phyloP scores from a whole-genome alignment of 352 stramenopile species.

The Globisporangium megalacanthum region DNA sequence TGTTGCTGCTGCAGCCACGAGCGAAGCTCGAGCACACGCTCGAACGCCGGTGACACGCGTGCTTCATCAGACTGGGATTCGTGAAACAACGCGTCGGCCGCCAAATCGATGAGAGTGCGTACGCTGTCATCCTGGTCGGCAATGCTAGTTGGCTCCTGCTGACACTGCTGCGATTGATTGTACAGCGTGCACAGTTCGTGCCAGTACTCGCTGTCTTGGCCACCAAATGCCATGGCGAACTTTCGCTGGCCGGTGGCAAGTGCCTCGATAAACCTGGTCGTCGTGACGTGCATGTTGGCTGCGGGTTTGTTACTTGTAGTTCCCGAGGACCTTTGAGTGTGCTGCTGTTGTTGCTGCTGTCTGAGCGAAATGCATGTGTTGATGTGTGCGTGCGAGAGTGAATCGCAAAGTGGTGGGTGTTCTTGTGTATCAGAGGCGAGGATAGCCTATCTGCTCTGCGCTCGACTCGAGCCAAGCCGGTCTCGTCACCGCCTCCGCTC shows the following conservation, averaged over 20 bases:
- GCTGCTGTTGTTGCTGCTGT: no score
- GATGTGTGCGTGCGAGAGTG: no score
- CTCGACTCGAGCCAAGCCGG: no score
- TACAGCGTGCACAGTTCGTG: conserved; percentile 51
- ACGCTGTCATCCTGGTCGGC: conserved; percentile 7
- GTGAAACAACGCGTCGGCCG: conserved; percentile 35
- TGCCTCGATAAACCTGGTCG: conserved; percentile 2
- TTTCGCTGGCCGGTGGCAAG: conserved; percentile 15
- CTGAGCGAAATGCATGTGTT: not conserved
- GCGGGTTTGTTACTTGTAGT: no score
- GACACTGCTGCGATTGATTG: not conserved
- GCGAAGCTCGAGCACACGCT: conserved; percentile 40
- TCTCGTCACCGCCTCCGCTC: no score
- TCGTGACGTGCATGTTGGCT: no score
- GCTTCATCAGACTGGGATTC: conserved; percentile 41
- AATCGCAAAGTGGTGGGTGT: not conserved
- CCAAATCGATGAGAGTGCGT: conserved; percentile 38
- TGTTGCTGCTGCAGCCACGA: conserved; percentile 30
- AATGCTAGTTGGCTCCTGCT: conserved; percentile 4
- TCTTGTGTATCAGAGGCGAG: no score
- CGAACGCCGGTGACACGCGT: conserved; percentile 40
- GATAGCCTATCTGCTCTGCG: no score
- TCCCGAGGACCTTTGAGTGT: no score
- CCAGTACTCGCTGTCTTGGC: conserved; percentile 66
- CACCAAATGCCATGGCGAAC: conserved; percentile 58